Evolutionary conservation across 1,139 yeast genomes (phyloP).

Genomic region (Candida anutae): DNA sequence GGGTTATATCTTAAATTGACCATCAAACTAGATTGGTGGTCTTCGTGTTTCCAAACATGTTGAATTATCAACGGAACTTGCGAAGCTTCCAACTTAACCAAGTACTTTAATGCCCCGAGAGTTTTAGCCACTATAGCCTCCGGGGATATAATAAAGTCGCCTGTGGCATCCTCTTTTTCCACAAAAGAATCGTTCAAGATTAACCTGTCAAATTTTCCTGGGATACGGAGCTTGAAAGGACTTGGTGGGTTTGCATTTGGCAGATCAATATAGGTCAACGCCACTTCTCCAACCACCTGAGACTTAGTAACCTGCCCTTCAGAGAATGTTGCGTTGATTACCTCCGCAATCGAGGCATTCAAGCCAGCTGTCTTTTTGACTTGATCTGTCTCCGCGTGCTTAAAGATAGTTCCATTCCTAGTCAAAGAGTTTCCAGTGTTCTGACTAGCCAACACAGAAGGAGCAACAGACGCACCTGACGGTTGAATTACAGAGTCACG

Average conservation of each 20-base stretch:
- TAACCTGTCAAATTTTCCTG: constrained; percentile 25
- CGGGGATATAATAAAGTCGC: constrained; percentile 24
- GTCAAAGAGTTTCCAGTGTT: constrained; percentile 19
- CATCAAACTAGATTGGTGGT: constrained; percentile 77
- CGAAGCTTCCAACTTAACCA: constrained; percentile 29
- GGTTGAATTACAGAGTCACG: constrained; percentile 27
- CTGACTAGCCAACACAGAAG: constrained; percentile 14
- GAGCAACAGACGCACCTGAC: constrained; percentile 3
- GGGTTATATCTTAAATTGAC: constrained; percentile 59
- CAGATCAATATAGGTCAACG: constrained; percentile 52
- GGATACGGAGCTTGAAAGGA: constrained; percentile 22
- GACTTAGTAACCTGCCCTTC: constrained; percentile 55
- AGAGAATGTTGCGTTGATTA: constrained; percentile 64
- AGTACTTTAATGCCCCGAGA: constrained; percentile 68
- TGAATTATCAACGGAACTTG: constrained; percentile 63
- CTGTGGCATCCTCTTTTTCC: constrained; percentile 22
- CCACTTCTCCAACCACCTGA: constrained; percentile 72
- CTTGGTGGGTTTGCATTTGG: constrained; percentile 7
- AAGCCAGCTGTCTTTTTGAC: constrained; percentile 50
- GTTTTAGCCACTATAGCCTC: constrained; percentile 45
- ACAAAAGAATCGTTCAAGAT: constrained; percentile 39
- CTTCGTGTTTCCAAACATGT: constrained; percentile 87
- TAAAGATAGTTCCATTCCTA: constrained; percentile 26
- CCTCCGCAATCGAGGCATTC: constrained; percentile 73
- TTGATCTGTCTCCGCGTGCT: constrained; percentile 30